Base-by-base conservation (phyloP, 768 basidiomycete genomes). In the Hypholoma sublateritium region DNA sequence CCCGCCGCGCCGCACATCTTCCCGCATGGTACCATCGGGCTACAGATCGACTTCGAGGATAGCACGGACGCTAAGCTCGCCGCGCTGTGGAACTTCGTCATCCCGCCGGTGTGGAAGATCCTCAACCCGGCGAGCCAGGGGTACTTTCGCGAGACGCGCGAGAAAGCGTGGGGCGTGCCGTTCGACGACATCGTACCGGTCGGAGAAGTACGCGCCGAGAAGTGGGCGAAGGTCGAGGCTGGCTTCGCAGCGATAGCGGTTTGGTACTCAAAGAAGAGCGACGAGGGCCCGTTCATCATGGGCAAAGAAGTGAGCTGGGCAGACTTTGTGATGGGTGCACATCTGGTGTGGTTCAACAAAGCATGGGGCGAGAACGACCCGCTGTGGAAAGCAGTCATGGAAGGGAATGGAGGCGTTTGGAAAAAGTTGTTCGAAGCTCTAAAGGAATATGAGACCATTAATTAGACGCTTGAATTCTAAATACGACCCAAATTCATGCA, bases 1-100 rank as follows among this genome's bases (percentile, higher is more conserved):
- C 80, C 82, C 0, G 67, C 70, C 49, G 72, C 75, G 0, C 76
- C 74, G 5, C 17, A 36, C 19, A 57, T 81, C n/a, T 62, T 81
- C 52, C 76, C 74, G 0, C 8, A 47, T 28, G 44, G 28, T 19
- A 55, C 46, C 12, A 46, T 54, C 12, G 63, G 50, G 1, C 22
- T 66, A 3, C 51, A 59, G n/a, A 39, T 53, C 7, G 58, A 48
- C 11, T 61, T 66, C 35, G 49, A 43, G 19, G 35, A 50, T 1
- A 28, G 28, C 17, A 51, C 52, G 3, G 22, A 52, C 2, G 13
- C 16, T 4, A 22, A 39, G 5, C 36, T 55, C 21, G 25, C 22
- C 8, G 48, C 52, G 1, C 17, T 55, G 2, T 48, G 44, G 45
- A 39, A 24, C 8, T 44, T 61, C 25, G 28, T 58, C 34, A 22